Evolutionary conservation across 148 eudicot genomes (phyloP).

Genomic region (Camellia japonica): DNA sequence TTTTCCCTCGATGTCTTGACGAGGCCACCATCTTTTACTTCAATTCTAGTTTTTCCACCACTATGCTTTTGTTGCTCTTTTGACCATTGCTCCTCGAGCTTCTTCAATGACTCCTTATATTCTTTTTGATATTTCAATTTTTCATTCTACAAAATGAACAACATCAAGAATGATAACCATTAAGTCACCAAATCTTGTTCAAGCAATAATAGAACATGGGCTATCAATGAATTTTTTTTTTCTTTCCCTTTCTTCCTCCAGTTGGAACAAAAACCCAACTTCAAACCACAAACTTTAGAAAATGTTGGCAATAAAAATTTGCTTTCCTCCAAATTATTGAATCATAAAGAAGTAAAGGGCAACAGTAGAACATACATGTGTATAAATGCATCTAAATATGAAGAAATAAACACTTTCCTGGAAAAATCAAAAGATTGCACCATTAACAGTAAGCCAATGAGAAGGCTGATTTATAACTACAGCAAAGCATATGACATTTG

Average conservation of each 20-base stretch:
- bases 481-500: neutral
- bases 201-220: neutral
- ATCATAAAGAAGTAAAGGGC: neutral
- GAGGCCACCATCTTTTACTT: constrained; percentile 32
- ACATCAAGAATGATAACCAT: neutral
- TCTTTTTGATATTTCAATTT: constrained; percentile 55
- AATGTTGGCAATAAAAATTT: neutral
- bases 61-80: constrained; percentile 45
- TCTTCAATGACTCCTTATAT: constrained; percentile 62
- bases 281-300: neutral
- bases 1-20: constrained; percentile 32
- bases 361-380: neutral
- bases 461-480: neutral
- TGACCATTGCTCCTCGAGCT: constrained; percentile 66
- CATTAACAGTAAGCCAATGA: neutral
- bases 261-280: neutral
- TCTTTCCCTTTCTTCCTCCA: neutral
- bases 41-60: constrained; percentile 35
- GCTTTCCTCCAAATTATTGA: neutral
- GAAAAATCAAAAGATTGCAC: neutral
- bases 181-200: neutral
- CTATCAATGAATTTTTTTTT: neutral
- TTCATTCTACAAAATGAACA: constrained; percentile 53
- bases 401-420: neutral
- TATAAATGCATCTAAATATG: neutral